Evolutionary conservation across 805 yeast species (phyloP).

Genomic region (Yamadazyma nakazawae): DNA sequence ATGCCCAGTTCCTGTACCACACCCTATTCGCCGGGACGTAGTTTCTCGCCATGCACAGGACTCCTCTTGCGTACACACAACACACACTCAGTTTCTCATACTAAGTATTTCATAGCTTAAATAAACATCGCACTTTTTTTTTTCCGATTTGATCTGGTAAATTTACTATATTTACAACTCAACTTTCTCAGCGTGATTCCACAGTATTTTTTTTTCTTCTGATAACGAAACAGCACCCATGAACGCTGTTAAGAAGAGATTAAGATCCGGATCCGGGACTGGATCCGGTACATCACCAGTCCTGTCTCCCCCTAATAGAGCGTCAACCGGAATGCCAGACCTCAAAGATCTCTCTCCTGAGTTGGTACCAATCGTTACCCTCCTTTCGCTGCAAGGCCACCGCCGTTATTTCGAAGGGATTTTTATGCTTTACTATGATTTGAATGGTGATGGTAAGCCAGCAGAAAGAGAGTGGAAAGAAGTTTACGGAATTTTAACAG

Average conservation of each 20-base stretch:
- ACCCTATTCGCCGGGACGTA: too few species aligned
- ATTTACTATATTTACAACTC: neutral
- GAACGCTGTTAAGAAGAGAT: slow-evolving; percentile 24
- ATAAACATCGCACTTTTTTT: neutral
- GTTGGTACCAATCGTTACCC: slow-evolving; percentile 67
- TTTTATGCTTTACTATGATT: slow-evolving; percentile 67
- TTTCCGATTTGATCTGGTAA: neutral
- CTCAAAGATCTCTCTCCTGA: slow-evolving; percentile 42
- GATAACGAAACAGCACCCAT: slow-evolving; percentile 8
- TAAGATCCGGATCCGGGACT: slow-evolving; percentile 18
- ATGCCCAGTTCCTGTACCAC: neutral
- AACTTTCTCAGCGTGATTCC: neutral
- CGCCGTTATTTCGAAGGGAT: slow-evolving; percentile 76
- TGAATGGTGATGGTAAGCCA: slow-evolving; percentile 83
- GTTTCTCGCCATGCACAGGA: too few species aligned
- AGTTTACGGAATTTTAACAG: slow-evolving; percentile 87
- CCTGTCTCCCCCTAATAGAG: slow-evolving; percentile 12
- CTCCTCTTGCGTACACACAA: neutral
- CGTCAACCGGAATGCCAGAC: slow-evolving; percentile 6
- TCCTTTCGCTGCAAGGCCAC: slow-evolving; percentile 69
- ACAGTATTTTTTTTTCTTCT: too few species aligned
- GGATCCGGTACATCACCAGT: slow-evolving; percentile 4
- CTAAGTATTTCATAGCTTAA: neutral
- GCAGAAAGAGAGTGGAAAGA: slow-evolving; percentile 85
- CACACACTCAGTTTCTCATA: neutral